Conservation (phyloP, 352 stramenopile genomes). For the Pythium utonaiense region DNA sequence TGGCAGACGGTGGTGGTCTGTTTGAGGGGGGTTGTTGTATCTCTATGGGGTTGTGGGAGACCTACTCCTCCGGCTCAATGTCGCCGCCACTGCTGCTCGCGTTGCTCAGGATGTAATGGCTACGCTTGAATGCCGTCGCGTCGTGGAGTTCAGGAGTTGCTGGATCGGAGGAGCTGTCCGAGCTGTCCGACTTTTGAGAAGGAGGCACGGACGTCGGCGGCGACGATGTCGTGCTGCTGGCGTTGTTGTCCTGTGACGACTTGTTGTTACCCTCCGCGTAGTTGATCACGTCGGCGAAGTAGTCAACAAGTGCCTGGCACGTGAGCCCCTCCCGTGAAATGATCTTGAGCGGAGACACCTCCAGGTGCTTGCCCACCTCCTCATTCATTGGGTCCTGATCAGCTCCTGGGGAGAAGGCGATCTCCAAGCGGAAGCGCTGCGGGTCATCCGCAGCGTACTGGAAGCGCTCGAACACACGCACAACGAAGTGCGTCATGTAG, state of each 20-base stretch:
- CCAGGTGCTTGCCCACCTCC: constrained; percentile 54
- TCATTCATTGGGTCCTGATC: constrained; percentile 66
- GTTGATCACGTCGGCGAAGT: constrained; percentile 69
- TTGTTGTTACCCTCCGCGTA: constrained; percentile 63
- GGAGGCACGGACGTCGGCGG: constrained; percentile 5
- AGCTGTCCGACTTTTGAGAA: constrained; percentile 23
- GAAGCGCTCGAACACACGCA: constrained; percentile 97
- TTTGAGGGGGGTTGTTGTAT: not conserved
- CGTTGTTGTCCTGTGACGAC: constrained; percentile 28
- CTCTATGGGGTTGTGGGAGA: not conserved
- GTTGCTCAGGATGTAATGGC: constrained; percentile 52
- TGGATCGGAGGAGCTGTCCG: constrained; percentile 15
- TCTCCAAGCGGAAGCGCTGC: constrained; percentile 80
- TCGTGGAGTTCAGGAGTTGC: constrained; percentile 16
- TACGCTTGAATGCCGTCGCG: constrained; percentile 34
- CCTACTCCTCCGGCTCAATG: not conserved
- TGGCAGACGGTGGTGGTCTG: too few species aligned
- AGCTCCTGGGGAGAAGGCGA: constrained; percentile 79
- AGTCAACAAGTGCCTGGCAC: constrained; percentile 84
- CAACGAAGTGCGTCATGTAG: constrained; percentile 99
- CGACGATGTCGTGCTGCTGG: constrained; percentile 10
- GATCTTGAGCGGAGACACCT: constrained; percentile 76
- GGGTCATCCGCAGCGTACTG: constrained; percentile 61
- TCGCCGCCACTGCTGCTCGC: constrained; percentile 55
- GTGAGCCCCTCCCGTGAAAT: constrained; percentile 80